Percentiles rank a stretch among this genome's conserved stretches.
phyloP scores from a whole-genome alignment of 192 early-diverging fungal species.

The Entophlyctis helioformis region DNA sequence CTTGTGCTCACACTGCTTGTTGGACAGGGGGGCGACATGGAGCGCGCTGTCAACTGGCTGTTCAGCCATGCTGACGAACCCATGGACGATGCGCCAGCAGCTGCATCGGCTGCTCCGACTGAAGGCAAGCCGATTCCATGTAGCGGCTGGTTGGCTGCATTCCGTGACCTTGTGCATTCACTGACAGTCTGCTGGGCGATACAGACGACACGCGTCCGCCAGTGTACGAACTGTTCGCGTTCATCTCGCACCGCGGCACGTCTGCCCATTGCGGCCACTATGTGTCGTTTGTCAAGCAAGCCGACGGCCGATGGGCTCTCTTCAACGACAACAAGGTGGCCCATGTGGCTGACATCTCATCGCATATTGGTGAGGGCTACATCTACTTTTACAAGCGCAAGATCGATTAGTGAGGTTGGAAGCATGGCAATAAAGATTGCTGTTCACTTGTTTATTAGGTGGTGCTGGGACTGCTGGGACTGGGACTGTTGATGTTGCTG shows the following conservation, averaged over 20 bases:
- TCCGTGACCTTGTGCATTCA: too few relatives aligned
- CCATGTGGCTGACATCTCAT: constrained; percentile 33
- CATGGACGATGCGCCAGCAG: constrained; percentile 5
- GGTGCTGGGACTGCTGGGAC: too few relatives aligned
- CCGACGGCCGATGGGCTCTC: constrained; percentile 70
- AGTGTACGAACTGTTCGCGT: constrained; percentile 57
- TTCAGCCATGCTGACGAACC: constrained; percentile 72
- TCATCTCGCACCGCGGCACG: constrained; percentile 92
- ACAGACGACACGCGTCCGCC: too few relatives aligned
- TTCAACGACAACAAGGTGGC: constrained; percentile 97
- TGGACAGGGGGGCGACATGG: constrained; percentile 59
- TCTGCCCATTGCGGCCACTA: constrained; percentile 96
- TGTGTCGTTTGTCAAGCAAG: constrained; percentile 65
- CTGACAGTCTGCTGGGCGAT: too few relatives aligned
- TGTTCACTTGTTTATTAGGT: too few relatives aligned
- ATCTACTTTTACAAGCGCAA: constrained; percentile 28
- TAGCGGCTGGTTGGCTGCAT: too few relatives aligned
- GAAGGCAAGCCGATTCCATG: too few relatives aligned
- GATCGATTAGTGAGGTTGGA: too few relatives aligned
- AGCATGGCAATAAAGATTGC: too few relatives aligned
- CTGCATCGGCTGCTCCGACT: background rate
- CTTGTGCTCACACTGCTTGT: background rate
- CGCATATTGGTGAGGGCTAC: constrained; percentile 27
- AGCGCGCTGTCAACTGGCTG: constrained; percentile 92
- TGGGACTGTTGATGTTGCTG: too few relatives aligned